These are phyloP conservation scores for Myxozyma melibiosi DNA, from an alignment of 805 yeast species.

Conservation along the genomic window DNA sequence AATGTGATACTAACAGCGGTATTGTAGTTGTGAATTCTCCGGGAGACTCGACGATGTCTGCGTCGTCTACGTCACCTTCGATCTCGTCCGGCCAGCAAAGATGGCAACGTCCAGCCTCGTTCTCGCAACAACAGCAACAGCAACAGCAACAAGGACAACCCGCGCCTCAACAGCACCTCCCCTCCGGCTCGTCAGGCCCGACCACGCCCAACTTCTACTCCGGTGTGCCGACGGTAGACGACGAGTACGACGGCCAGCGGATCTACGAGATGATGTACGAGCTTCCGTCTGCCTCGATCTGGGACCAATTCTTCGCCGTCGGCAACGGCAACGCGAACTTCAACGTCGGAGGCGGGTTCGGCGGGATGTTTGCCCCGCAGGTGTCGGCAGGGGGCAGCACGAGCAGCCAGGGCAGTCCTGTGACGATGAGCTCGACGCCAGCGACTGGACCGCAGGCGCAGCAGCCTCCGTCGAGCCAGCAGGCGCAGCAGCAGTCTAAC, in stretches of 20 bases:
- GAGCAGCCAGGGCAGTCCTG: not conserved
- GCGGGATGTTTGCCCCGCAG: conserved; percentile 18
- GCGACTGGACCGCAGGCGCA: not conserved
- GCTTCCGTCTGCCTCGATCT: conserved; percentile 41
- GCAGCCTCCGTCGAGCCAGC: not conserved
- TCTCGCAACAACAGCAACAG: conserved; percentile 1
- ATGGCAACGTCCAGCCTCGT: conserved; percentile 12
- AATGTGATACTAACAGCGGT: too few relatives aligned
- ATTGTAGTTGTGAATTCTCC: conserved; percentile 2
- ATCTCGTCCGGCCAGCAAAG: not conserved
- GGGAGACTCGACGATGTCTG: conserved; percentile 20
- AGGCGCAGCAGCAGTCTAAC: not conserved
- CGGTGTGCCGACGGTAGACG: conserved; percentile 16
- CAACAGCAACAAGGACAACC: conserved; percentile 6
- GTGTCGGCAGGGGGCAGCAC: not conserved
- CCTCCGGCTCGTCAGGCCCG: conserved; percentile 10
- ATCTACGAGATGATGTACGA: conserved; percentile 42
- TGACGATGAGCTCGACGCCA: not conserved
- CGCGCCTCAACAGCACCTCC: conserved; percentile 11
- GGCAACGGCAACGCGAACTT: conserved; percentile 17
- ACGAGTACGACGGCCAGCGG: conserved; percentile 39
- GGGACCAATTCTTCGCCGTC: conserved; percentile 43
- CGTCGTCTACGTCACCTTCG: conserved; percentile 18
- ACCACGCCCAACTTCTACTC: conserved; percentile 2
- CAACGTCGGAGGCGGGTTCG: conserved; percentile 22